These are phyloP conservation scores for Zymoseptoria ardabiliae DNA, from an alignment of 2,329 filamentous ascomycete species.

Conservation along the genomic window DNA sequence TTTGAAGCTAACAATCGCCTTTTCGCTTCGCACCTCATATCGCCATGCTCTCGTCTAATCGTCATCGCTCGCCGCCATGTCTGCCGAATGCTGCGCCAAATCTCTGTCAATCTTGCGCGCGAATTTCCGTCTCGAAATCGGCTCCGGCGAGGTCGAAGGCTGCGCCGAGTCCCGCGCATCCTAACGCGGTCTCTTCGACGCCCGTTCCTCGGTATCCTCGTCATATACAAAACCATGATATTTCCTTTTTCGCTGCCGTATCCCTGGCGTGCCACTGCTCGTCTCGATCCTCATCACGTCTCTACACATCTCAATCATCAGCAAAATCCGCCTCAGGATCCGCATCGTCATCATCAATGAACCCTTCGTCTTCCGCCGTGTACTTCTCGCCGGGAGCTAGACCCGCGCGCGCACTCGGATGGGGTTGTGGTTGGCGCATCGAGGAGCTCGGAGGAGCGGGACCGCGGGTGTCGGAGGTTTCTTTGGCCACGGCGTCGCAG, in stretches of 20 bases:
- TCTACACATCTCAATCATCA: slow-evolving; percentile 14
- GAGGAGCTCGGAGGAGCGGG: slow-evolving; percentile 2
- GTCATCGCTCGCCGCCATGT: background rate
- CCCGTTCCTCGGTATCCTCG: background rate
- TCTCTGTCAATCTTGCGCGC: background rate
- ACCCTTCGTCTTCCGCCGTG: slow-evolving; percentile 27
- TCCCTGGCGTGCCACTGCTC: background rate
- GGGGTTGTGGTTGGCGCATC: slow-evolving; percentile 3
- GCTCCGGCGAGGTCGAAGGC: background rate
- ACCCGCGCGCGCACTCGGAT: slow-evolving; percentile 13
- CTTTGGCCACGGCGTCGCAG: slow-evolving; percentile 65
- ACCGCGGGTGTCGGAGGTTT: slow-evolving; percentile 32
- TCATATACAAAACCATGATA: background rate
- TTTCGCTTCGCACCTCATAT: background rate
- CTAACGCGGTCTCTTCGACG: background rate
- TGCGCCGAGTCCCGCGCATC: background rate
- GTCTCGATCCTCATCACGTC: background rate
- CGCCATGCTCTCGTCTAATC: background rate
- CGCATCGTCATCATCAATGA: slow-evolving; percentile 31
- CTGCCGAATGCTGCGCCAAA: background rate
- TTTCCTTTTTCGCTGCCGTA: background rate
- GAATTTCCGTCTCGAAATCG: background rate
- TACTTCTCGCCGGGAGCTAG: slow-evolving; percentile 25
- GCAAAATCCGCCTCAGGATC: slow-evolving; percentile 30
- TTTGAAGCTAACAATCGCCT: background rate